Evolutionary conservation across 106 monocot genomes (phyloP), one percentile per base, ranked within the genome.

Genomic region (Alisma plantagoaquatica): DNA sequence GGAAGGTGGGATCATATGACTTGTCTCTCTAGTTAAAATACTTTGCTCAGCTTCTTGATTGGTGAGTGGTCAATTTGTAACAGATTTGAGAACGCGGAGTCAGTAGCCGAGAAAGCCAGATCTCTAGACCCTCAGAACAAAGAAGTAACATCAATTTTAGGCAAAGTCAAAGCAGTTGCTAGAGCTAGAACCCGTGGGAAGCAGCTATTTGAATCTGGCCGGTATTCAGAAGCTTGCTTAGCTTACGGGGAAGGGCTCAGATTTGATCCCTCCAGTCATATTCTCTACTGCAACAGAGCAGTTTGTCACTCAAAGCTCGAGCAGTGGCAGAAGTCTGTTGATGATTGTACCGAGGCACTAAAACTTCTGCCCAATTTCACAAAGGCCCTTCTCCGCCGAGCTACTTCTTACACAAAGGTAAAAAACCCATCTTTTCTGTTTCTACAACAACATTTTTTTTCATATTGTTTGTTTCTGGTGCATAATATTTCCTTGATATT

Each of bases 171-270:
- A 41, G 66, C 80, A 10, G 83, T 77, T 3, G 71, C 72, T 26
- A 66, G 43, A 57, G 79, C 87, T 25, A 68, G 87, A 32, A 15
- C 64, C 3, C 65, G 64, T 15, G 92, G 92, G 19, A 87, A 82
- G 48, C 75, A 77, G 51, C 54, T 93, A 41, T 93, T 77, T 49
- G 77, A 72, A 18, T 73, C 83, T 1, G 74, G 76, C 27, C 66
- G 67, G 15, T 93, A 77, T 77, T 56, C 70, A 0, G 87, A 93
- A 44, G 92, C 92, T 28, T 77, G 71, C 38, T 56, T 66, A 4
- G 87, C 87, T 22, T 93, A 87, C 57, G 87, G 79, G 14, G 87
- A 93, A 45, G 92, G 87, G 4, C 74, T 93, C n/a, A 77, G 68
- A 46, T 57, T 64, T 60, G 92, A 87, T 42, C 92, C 82, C 3